These are phyloP conservation scores for Neopestalotiopsis sp. DNA, from an alignment of 2,329 filamentous ascomycete genomes.

Conservation along the genomic window DNA sequence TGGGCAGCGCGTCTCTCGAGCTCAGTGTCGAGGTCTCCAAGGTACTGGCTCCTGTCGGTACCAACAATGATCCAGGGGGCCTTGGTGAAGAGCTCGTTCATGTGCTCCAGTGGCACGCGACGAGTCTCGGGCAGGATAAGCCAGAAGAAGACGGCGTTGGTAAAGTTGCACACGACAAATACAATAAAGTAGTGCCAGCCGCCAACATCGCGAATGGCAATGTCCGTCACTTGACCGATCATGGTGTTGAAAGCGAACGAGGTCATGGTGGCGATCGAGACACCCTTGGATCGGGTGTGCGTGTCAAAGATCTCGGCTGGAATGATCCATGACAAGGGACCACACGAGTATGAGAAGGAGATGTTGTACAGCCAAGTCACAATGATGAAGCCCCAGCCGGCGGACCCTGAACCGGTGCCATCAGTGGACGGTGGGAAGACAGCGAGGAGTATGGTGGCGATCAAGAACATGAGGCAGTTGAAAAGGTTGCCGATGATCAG, in stretches of 20 bases:
- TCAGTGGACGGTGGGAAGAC: constrained; percentile 64
- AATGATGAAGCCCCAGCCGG: constrained; percentile 76
- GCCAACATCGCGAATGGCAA: constrained; percentile 56
- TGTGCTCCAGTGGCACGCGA: constrained; percentile 68
- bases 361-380: constrained; percentile 84
- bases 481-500: constrained; percentile 75
- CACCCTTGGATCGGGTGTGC: constrained; percentile 74
- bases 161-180: constrained; percentile 69
- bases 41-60: constrained; percentile 58
- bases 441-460: constrained; percentile 61
- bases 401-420: constrained; percentile 51
- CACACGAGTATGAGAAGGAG: constrained; percentile 73
- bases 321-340: constrained; percentile 66
- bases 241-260: constrained; percentile 76
- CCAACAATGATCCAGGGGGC: constrained; percentile 68
- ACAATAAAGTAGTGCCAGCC: constrained; percentile 63
- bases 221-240: constrained; percentile 41
- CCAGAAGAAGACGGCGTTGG: constrained; percentile 59
- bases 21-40: constrained; percentile 52
- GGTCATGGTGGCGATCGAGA: constrained; percentile 75
- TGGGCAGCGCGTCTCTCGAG: constrained; percentile 63
- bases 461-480: constrained; percentile 76
- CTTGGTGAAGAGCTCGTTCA: constrained; percentile 68
- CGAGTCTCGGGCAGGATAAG: constrained; percentile 69
- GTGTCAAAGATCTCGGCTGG: constrained; percentile 80